phyloP scores from a whole-genome alignment of 805 yeast species.

The Myxozyma lipomycoides region DNA sequence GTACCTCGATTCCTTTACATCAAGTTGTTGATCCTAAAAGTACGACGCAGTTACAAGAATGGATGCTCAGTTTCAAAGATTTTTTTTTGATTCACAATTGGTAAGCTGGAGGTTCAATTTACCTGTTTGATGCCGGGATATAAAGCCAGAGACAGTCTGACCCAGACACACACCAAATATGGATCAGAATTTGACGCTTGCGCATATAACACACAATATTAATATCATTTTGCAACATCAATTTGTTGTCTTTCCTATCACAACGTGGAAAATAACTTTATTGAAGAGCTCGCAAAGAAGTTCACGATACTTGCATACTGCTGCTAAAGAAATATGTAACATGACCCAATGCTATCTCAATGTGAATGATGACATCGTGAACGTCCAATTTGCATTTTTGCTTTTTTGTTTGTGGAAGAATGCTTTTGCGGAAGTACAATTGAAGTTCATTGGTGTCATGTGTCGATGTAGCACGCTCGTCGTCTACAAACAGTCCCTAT shows the following conservation, averaged over 20 bases:
- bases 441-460: background rate
- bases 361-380: constrained; percentile 7
- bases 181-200: constrained; percentile 17
- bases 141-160: constrained; percentile 1
- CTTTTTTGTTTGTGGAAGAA: constrained; percentile 11
- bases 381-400: constrained; percentile 17
- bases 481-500: constrained; percentile 3
- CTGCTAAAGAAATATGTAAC: constrained; percentile 12
- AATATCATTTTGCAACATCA: constrained; percentile 12
- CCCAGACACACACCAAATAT: constrained; percentile 2
- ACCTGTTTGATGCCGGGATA: constrained; percentile 11
- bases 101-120: constrained; percentile 12
- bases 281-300: constrained; percentile 7
- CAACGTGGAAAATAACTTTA: constrained; percentile 10
- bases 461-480: constrained; percentile 2
- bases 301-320: constrained; percentile 9
- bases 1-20: constrained; percentile 11
- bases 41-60: constrained; percentile 7
- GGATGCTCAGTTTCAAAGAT: constrained; percentile 13
- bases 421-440: constrained; percentile 1
- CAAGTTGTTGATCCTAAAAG: constrained; percentile 6
- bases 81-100: constrained; percentile 13
- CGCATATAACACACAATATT: constrained; percentile 16
- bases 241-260: constrained; percentile 13
- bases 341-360: constrained; percentile 6